Evolutionary conservation across 1,139 yeast genomes (phyloP), one percentile per base, ranked within the genome.

Genomic region (Lodderomyces orthopsilosis): DNA sequence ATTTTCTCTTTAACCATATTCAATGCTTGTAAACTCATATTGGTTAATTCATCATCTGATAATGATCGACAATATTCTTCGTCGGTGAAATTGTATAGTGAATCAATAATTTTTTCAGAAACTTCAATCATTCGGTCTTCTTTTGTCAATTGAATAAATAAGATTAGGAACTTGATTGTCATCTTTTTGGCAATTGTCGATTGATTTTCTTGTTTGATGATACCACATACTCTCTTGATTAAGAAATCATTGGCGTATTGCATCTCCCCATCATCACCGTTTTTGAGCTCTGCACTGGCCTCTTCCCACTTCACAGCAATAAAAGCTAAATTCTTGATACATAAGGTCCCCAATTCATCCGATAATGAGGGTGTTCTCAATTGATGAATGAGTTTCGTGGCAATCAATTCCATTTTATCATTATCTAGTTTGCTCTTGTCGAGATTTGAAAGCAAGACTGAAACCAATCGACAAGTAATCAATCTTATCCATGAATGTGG

Each of bases 401-500:
- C 87, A 38, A 85, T 75, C 8, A 65, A 39, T 6, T 56, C 57
- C 42, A 70, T 62, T 38, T 68, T 67, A 19, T 68, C 53, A 6
- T 61, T 58, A 14, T 66, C 70, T 9, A 39, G 13, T 13, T 39
- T 39, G 22, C 41, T 39, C 35, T 68, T 47, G 14, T 66, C 70
- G 34, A 68, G 48, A 45, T 74, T 73, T 3, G 71, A 56, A 41
- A 86, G 65, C 38, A 84, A 59, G 2, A 66, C 58, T 1, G 83
- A 81, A 34, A 83, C 61, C 38, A 89, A 67, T 41, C 91, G 72
- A n/a, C 85, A 68, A 0, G 95, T 67, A 4, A 79, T 69, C 44
- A 86, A 70, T 56, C 98, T 79, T 10, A 91, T 85, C 98, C 98
- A 91, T 0, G 95, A 75, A 61, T 91, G 98, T 2, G 97, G 97